phyloP scores from a whole-genome alignment of 495 filamentous ascomycete species.

The Sphaerosporella brunnea region DNA sequence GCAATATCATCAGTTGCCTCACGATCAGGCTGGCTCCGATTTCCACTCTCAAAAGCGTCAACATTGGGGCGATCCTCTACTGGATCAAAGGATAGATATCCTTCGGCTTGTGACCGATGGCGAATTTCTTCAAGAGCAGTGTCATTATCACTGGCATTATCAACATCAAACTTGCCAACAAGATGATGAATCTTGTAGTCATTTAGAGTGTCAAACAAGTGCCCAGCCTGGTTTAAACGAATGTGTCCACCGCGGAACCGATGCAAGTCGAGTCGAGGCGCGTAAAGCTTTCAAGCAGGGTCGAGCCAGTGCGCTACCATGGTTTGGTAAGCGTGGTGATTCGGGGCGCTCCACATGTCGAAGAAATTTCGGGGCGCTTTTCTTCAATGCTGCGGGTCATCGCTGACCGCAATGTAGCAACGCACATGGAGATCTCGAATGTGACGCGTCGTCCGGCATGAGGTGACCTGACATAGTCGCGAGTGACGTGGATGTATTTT shows the following conservation, averaged over 20 bases:
- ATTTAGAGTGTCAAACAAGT: constrained; percentile 3
- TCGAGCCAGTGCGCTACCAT: background rate
- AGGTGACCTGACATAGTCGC: no score
- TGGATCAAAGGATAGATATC: constrained; percentile 6
- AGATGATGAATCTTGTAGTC: constrained; percentile 6
- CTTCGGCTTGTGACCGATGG: background rate
- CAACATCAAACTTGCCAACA: constrained; percentile 10
- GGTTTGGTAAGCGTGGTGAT: background rate
- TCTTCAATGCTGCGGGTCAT: no score
- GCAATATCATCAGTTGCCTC: no score
- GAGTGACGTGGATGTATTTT: no score
- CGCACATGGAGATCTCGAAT: no score
- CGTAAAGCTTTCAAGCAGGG: background rate
- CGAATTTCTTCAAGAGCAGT: constrained; percentile 3
- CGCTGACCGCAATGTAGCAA: no score
- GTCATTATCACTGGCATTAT: constrained; percentile 14
- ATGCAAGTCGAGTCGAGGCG: background rate
- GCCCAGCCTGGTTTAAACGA: constrained; percentile 7
- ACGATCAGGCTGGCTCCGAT: background rate
- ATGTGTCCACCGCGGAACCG: constrained; percentile 2
- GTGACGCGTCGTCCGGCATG: no score
- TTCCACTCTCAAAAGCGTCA: constrained; percentile 6
- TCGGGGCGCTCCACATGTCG: background rate
- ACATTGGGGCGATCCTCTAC: background rate
- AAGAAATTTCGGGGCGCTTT: no score